Evolutionary conservation across 2,329 filamentous ascomycete species (phyloP).

Genomic region (Aplosporella prunicola): DNA sequence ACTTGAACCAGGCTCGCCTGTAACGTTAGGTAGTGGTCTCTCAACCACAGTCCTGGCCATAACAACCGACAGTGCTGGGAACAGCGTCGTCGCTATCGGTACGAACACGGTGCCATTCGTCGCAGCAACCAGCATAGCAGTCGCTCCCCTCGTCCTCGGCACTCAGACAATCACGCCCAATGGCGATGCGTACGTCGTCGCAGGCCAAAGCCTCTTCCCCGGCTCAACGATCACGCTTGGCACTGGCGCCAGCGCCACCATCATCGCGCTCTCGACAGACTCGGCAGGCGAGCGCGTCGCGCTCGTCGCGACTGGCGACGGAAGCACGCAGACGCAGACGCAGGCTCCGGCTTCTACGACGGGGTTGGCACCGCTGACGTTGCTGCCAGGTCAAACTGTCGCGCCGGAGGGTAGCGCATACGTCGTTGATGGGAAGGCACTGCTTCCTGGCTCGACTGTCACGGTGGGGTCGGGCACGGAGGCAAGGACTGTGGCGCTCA

Average conservation of each 20-base stretch:
- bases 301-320: conserved; percentile 2
- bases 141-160: too few species aligned
- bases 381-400: too few species aligned
- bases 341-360: neutral
- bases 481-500: conserved; percentile 4
- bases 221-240: conserved; percentile 2
- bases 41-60: conserved; percentile 2
- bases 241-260: conserved; percentile 1
- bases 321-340: too few species aligned
- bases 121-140: neutral
- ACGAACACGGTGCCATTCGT: too few species aligned
- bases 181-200: too few species aligned
- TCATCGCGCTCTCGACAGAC: neutral
- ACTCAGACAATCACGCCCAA: too few species aligned
- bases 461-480: conserved; percentile 1
- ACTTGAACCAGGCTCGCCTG: conserved; percentile 2
- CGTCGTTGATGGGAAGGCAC: neutral
- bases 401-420: conserved; percentile 3
- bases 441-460: neutral
- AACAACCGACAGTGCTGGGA: conserved; percentile 2
- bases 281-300: neutral
- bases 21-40: conserved; percentile 1
- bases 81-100: neutral
- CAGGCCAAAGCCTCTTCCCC: neutral
- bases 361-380: too few species aligned